Evolutionary conservation across 768 basidiomycete genomes (phyloP).

Genomic region (Lactarius sp.): DNA sequence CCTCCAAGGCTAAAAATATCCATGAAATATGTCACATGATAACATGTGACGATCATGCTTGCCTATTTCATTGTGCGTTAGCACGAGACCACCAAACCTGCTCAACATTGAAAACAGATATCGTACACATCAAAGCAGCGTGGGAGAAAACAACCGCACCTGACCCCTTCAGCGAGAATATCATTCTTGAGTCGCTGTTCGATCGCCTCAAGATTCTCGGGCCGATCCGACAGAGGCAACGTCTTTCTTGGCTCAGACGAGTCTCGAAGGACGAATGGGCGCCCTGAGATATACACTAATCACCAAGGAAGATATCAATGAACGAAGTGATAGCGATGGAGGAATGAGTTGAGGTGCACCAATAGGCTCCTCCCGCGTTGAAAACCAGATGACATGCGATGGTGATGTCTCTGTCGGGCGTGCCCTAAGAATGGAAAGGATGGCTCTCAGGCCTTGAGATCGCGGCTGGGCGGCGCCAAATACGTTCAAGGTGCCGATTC

Average conservation of each 20-base stretch:
- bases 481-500: conserved; percentile 76
- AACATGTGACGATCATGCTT: conserved; percentile 25
- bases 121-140: neutral
- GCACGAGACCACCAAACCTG: conserved; percentile 83
- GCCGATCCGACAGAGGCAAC: conserved; percentile 81
- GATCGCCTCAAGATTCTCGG: conserved; percentile 91
- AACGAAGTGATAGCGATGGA: neutral
- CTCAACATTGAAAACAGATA: neutral
- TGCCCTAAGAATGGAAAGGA: conserved; percentile 78
- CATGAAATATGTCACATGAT: neutral
- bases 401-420: conserved; percentile 58
- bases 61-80: conserved; percentile 94
- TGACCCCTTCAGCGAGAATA: conserved; percentile 77
- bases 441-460: conserved; percentile 83
- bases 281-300: conserved; percentile 80
- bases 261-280: conserved; percentile 90
- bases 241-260: conserved; percentile 76
- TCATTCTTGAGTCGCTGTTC: conserved; percentile 86
- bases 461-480: conserved; percentile 96
- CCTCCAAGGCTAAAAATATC: conserved; percentile 40
- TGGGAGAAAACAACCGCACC: conserved; percentile 38
- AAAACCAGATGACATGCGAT: conserved; percentile 90
- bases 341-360: conserved; percentile 42
- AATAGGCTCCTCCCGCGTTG: conserved; percentile 92
- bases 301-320: conserved; percentile 14